Conservation (phyloP, 1,139 yeast species). For the Sugiyamaella pinicola region DNA sequence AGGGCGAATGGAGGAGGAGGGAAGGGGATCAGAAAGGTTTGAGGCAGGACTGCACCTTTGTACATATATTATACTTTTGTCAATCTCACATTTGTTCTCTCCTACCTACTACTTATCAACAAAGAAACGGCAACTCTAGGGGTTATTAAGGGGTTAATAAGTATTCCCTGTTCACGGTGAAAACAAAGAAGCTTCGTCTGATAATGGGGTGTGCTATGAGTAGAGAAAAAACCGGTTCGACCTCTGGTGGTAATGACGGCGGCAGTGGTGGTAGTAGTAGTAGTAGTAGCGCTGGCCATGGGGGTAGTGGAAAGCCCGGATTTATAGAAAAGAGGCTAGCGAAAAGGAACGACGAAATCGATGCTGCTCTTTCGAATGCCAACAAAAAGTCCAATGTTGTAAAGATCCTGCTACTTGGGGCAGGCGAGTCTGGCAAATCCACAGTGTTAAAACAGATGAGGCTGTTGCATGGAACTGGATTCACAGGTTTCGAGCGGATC, state of each 20-base stretch:
- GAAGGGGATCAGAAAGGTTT: too few relatives aligned
- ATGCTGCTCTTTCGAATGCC: slow-evolving; percentile 59
- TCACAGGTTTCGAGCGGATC: slow-evolving; percentile 71
- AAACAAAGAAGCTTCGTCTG: not conserved
- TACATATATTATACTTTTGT: not conserved
- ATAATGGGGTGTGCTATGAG: slow-evolving; percentile 9
- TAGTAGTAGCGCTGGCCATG: not conserved
- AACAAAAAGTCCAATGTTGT: slow-evolving; percentile 47
- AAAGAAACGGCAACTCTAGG: too few relatives aligned
- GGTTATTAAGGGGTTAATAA: too few relatives aligned
- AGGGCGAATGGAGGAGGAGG: too few relatives aligned
- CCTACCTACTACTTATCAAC: not conserved
- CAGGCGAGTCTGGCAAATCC: slow-evolving; percentile 96
- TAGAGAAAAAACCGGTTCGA: not conserved
- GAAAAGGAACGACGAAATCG: slow-evolving; percentile 62
- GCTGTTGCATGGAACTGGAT: slow-evolving; percentile 83
- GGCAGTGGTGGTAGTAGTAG: too few relatives aligned
- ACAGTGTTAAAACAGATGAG: slow-evolving; percentile 94
- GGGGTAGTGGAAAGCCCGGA: not conserved
- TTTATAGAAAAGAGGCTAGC: slow-evolving; percentile 4
- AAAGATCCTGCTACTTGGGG: slow-evolving; percentile 64
- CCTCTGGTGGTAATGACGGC: not conserved
- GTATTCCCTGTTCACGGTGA: too few relatives aligned
- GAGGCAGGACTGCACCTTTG: not conserved
- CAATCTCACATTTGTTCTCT: not conserved